These are phyloP conservation scores for Fraxinus greggii DNA, from an alignment of 305 asterid species.

Conservation along the genomic window DNA sequence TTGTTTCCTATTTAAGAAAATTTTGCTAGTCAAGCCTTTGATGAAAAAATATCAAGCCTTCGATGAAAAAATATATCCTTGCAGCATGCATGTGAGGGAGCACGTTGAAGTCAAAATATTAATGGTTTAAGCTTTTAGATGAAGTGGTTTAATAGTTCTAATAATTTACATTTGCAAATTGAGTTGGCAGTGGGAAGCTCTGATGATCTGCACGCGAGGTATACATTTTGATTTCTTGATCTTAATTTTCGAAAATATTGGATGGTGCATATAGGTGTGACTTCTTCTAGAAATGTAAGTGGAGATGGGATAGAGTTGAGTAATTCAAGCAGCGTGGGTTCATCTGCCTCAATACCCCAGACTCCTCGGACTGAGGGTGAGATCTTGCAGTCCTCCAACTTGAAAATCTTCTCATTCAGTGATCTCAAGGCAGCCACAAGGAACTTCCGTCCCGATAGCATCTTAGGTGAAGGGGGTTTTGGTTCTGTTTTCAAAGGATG, in stretches of 20 bases:
- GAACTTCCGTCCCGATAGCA: constrained; percentile 69
- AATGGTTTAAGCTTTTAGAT: background rate
- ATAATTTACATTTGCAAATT: background rate
- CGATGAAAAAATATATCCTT: background rate
- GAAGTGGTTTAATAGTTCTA: background rate
- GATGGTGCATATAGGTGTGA: constrained; percentile 29
- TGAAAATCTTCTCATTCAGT: constrained; percentile 51
- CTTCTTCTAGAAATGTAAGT: constrained; percentile 44
- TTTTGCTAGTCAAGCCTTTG: background rate
- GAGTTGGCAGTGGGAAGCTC: background rate
- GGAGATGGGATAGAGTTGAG: constrained; percentile 49
- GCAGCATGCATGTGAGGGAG: background rate
- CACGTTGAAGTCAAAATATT: background rate
- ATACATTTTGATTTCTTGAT: constrained; percentile 10
- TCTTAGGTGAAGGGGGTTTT: constrained; percentile 69
- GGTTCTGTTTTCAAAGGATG: constrained; percentile 72
- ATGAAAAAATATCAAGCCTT: background rate
- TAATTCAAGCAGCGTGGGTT: constrained; percentile 40
- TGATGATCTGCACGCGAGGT: background rate
- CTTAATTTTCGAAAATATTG: constrained; percentile 8
- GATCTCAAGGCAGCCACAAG: constrained; percentile 68
- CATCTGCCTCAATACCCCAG: constrained; percentile 49
- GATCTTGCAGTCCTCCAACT: constrained; percentile 60
- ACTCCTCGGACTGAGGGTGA: constrained; percentile 60
- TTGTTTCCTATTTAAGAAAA: background rate